phyloP scores from a whole-genome alignment of 331 rosid species.

The Quercus phellos region DNA sequence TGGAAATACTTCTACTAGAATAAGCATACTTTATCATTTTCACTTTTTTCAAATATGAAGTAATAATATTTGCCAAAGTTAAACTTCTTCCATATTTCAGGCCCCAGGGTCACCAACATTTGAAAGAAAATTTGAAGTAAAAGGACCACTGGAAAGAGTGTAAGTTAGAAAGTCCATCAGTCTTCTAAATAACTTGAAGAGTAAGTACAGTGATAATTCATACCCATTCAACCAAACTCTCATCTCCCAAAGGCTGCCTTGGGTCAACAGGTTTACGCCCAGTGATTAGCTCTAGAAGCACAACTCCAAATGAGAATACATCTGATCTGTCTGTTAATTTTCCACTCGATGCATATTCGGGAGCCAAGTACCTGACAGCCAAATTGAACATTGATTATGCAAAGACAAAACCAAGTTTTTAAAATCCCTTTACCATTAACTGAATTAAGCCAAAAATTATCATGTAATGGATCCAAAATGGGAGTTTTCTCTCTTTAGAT shows the following conservation, averaged over 20 bases:
- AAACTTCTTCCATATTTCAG: too few species aligned
- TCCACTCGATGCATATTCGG: conserved; percentile 95
- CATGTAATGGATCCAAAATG: not conserved
- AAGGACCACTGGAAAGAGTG: too few species aligned
- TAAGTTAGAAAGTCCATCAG: too few species aligned
- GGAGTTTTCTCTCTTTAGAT: not conserved
- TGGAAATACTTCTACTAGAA: too few species aligned
- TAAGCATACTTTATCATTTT: too few species aligned
- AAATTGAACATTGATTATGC: conserved; percentile 6
- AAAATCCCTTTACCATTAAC: not conserved
- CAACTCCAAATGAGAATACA: conserved; percentile 92
- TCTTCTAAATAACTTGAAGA: not conserved
- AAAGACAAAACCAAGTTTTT: not conserved
- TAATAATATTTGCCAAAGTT: too few species aligned
- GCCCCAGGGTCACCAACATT: too few species aligned
- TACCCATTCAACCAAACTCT: conserved; percentile 99
- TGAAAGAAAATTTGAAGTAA: too few species aligned
- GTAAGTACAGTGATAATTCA: conserved; percentile 8
- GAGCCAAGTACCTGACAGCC: conserved; percentile 79
- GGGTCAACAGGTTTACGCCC: conserved; percentile 90
- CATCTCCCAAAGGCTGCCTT: conserved; percentile 79
- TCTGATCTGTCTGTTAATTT: conserved; percentile 93
- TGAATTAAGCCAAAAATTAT: not conserved
- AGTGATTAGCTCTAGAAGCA: conserved; percentile 82
- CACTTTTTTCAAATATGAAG: too few species aligned